These are phyloP conservation scores for Zopfia rhizophila DNA, from an alignment of 2,329 filamentous ascomycete species.

Conservation along the genomic window DNA sequence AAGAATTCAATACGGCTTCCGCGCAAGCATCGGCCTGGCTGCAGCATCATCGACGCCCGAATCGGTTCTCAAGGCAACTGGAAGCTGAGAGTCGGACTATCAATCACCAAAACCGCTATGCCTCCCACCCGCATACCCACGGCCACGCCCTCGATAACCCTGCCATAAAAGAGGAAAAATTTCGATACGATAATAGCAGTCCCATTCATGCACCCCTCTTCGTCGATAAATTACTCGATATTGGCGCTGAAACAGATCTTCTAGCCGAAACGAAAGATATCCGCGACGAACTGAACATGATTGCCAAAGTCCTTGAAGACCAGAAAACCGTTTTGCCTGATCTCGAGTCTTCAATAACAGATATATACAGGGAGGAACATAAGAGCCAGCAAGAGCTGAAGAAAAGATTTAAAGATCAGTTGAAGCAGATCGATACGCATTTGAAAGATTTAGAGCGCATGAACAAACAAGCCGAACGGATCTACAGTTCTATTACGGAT, in stretches of 20 bases:
- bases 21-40: constrained; percentile 66
- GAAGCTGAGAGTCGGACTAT: constrained; percentile 46
- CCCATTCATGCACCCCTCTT: constrained; percentile 53
- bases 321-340: constrained; percentile 61
- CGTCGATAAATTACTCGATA: constrained; percentile 68
- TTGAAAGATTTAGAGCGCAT: constrained; percentile 71
- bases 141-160: constrained; percentile 36
- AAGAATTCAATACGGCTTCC: constrained; percentile 69
- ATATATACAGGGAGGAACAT: constrained; percentile 50
- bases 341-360: constrained; percentile 57
- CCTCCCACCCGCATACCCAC: constrained; percentile 40
- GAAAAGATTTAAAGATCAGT: constrained; percentile 66
- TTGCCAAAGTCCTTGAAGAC: constrained; percentile 63
- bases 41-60: constrained; percentile 59
- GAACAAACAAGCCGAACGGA: constrained; percentile 69
- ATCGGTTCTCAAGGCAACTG: constrained; percentile 47
- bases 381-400: constrained; percentile 60
- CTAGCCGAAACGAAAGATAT: constrained; percentile 74
- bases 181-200: constrained; percentile 42
- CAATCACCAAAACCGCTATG: constrained; percentile 42
- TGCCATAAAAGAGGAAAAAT: constrained; percentile 38
- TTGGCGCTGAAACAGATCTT: constrained; percentile 69
- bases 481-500: constrained; percentile 70
- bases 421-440: constrained; percentile 67
- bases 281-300: constrained; percentile 73